phyloP scores from a whole-genome alignment of 306 rosid species.

The Fragaria nilgerrensis region DNA sequence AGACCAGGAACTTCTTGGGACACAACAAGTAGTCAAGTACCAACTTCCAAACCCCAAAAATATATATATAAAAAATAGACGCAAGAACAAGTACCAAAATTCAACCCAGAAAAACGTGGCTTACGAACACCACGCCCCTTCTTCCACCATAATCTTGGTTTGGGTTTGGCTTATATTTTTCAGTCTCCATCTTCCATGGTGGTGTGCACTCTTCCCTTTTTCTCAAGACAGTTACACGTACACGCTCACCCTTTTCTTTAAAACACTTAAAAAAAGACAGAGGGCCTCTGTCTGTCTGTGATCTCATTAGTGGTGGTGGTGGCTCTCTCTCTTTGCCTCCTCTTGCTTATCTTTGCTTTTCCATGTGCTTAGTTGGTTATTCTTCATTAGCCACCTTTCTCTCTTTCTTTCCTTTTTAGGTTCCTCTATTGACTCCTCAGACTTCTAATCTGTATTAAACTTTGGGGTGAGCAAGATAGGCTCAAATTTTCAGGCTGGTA shows the following conservation, averaged over 20 bases:
- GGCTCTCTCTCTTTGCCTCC: background rate
- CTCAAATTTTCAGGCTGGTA: conserved; percentile 40
- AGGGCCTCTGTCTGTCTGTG: conserved; percentile 10
- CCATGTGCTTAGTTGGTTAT: conserved; percentile 63
- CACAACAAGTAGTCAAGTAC: background rate
- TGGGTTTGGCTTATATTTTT: background rate
- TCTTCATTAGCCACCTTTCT: conserved; percentile 21
- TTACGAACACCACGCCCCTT: background rate
- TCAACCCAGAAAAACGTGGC: conserved; percentile 14
- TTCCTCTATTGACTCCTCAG: conserved; percentile 30
- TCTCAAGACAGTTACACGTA: conserved; percentile 21
- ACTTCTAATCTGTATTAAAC: background rate
- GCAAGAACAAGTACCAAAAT: background rate
- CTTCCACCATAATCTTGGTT: background rate
- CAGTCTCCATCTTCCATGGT: conserved; percentile 15
- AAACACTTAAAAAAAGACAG: conserved; percentile 8
- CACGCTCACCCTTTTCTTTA: conserved; percentile 24
- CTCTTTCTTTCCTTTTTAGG: conserved; percentile 11
- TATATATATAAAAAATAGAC: background rate
- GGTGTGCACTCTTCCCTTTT: conserved; percentile 8
- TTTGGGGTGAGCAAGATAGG: conserved; percentile 22
- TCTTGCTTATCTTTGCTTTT: conserved; percentile 32
- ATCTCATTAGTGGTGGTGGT: conserved; percentile 43
- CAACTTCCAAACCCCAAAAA: background rate
- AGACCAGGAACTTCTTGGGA: background rate